Evolutionary conservation across 2,329 filamentous ascomycete species (phyloP).

Genomic region (Zarea fungicola): DNA sequence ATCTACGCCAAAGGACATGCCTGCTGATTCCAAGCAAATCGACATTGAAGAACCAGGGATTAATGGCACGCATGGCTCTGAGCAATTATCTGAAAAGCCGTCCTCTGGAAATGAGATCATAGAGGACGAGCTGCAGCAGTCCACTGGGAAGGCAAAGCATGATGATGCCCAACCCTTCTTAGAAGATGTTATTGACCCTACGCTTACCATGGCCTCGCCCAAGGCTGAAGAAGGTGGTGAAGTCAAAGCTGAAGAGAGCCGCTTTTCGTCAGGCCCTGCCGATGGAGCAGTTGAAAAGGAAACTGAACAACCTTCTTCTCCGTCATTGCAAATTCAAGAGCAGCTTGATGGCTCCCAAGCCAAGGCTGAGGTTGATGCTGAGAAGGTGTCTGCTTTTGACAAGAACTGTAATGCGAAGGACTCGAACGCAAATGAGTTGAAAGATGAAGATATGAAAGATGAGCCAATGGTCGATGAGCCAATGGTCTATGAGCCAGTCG

Average conservation of each 20-base stretch:
- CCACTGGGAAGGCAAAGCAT: neutral
- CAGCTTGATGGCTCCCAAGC: neutral
- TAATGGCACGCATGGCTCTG: neutral
- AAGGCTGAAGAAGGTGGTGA: neutral
- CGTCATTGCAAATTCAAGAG: constrained; percentile 1
- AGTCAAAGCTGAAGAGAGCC: neutral
- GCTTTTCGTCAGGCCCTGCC: neutral
- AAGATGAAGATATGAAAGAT: neutral
- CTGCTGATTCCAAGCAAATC: neutral
- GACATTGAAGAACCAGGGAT: neutral
- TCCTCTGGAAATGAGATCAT: neutral
- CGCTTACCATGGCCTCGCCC: neutral
- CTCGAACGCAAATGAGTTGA: neutral
- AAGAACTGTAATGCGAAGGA: neutral
- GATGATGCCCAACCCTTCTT: neutral
- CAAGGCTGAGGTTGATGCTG: neutral
- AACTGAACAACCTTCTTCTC: neutral
- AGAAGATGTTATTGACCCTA: neutral
- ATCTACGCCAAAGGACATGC: neutral
- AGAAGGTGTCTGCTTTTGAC: neutral
- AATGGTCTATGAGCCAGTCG: neutral
- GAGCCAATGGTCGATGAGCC: neutral
- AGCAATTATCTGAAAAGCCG: neutral
- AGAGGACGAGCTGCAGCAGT: neutral
- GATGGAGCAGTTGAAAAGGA: neutral